Evolutionary conservation across 495 filamentous ascomycete genomes (phyloP), one percentile per base, ranked within the genome.

Genomic region (Aspergillus sclerotiicarbonarius): DNA sequence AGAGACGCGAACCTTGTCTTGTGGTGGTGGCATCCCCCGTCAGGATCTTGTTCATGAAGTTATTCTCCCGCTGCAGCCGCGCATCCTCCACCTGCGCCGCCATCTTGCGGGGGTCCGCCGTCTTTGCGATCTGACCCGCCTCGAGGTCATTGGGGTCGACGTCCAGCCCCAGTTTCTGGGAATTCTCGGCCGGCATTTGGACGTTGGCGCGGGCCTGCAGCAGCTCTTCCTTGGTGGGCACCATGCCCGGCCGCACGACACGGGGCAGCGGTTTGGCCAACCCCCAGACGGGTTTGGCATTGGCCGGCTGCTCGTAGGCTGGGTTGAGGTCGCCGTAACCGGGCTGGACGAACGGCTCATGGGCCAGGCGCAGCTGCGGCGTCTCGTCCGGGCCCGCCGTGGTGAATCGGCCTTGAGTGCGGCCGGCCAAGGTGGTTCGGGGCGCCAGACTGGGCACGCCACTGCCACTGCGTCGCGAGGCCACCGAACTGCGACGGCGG

Each of bases 211-310:
- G 64, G 30, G 55, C 63, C 25, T 75, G 46, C 15, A 74, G 54
- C 39, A 77, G 60, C 48, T 75, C 69, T 1, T 74, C 71, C 43
- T 71, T 74, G 8, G 68, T 76, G 5, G 72, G 72, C 18, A 76
- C 71, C 75, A 78, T 80, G 16, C 67, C 71, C 45, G 77, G 66
- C 21, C 80, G 69, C 51, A 80, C 71, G 13, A 78, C 72, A 56
- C 72, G 76, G 4, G 79, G 81, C 20, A 83, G 55, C 4, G 80
- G 78, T 58, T 76, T 78, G 4, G 78, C 76, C 45, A 82, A 58
- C 66, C 73, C 73, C 69, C 74, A 84, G 15, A 82, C 69, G 0
- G 80, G 80, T 59, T 74, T 76, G 8, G 66, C 60, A 31, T 75
- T 75, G 29, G 61, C 57, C 0, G 70, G 50, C 31, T 76, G 71